These are phyloP conservation scores for Candida gorgasii DNA, from an alignment of 805 yeast genomes.

Conservation along the genomic window DNA sequence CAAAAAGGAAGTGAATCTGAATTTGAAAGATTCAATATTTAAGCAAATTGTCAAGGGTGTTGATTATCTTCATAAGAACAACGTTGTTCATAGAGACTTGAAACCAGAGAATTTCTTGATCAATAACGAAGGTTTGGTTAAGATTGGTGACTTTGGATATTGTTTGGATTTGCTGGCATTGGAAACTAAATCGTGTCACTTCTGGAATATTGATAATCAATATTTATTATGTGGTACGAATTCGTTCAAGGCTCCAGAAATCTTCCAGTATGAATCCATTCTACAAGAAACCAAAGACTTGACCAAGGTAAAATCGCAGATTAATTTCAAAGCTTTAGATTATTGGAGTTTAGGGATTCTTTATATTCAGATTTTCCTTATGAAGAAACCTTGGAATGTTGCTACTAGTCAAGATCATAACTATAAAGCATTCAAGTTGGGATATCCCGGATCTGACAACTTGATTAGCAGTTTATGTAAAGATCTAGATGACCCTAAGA, in stretches of 20 bases:
- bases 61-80: slow-evolving; percentile 41
- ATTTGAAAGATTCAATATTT: slow-evolving; percentile 47
- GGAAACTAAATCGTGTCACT: slow-evolving; percentile 10
- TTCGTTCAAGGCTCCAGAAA: slow-evolving; percentile 57
- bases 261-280: slow-evolving; percentile 29
- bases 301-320: slow-evolving; percentile 9
- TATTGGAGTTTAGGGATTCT: slow-evolving; percentile 55
- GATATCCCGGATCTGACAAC: slow-evolving; percentile 28
- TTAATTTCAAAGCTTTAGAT: slow-evolving; percentile 29
- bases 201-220: slow-evolving; percentile 14
- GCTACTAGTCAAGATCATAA: slow-evolving; percentile 31
- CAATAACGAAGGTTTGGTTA: slow-evolving; percentile 44
- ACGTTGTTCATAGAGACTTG: slow-evolving; percentile 51
- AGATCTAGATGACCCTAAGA: slow-evolving; percentile 24
- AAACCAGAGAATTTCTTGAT: slow-evolving; percentile 57
- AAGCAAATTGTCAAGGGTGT: slow-evolving; percentile 48
- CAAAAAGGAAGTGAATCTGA: slow-evolving; percentile 28
- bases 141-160: slow-evolving; percentile 54
- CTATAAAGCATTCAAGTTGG: slow-evolving; percentile 22
- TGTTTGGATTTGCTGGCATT: slow-evolving; percentile 35
- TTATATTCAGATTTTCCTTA: slow-evolving; percentile 45
- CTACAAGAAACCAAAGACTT: slow-evolving; percentile 12
- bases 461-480: slow-evolving; percentile 24
- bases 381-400: slow-evolving; percentile 50
- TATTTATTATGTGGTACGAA: slow-evolving; percentile 46